A percentile compares a stretch with the other conserved stretches of the same genome.
Conservation (phyloP, 345 rosid species). For the Euphorbia peplus region DNA sequence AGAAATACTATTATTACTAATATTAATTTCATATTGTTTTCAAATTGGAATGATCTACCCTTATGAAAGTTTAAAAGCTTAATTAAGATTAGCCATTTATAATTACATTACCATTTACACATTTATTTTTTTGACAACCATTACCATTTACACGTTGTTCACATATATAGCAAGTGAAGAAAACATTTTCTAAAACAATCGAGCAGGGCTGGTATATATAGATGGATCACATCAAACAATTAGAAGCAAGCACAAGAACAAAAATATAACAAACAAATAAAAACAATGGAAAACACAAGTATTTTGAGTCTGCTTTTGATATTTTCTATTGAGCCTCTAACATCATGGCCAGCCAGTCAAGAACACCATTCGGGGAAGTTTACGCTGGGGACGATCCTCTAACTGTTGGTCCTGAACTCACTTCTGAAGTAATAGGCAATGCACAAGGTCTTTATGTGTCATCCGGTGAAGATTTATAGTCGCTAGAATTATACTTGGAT, state of each 20-base stretch:
- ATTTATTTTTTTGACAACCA: too few relatives aligned
- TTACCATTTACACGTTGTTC: too few relatives aligned
- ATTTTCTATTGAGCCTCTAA: conserved; percentile 13
- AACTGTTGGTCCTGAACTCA: conserved; percentile 32
- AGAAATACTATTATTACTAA: too few relatives aligned
- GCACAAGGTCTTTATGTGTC: conserved; percentile 44
- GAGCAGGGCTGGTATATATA: background rate
- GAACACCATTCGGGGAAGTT: conserved; percentile 33
- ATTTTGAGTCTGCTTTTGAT: conserved; percentile 4
- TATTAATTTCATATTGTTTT: too few relatives aligned
- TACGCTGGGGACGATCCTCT: conserved; percentile 46
- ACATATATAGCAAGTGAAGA: too few relatives aligned
- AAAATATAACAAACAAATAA: background rate
- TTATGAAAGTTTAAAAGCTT: too few relatives aligned
- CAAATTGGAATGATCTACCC: too few relatives aligned
- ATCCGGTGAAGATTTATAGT: background rate
- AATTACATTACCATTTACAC: too few relatives aligned
- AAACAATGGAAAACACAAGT: conserved; percentile 5
- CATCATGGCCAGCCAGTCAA: background rate
- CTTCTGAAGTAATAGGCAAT: conserved; percentile 34
- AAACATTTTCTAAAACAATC: background rate
- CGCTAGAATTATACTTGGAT: conserved; percentile 11
- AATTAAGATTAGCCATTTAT: too few relatives aligned
- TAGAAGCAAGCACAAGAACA: background rate
- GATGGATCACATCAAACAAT: background rate